Base-by-base conservation (phyloP, 2,329 filamentous ascomycete genomes). In the Plectosphaerella plurivora region DNA sequence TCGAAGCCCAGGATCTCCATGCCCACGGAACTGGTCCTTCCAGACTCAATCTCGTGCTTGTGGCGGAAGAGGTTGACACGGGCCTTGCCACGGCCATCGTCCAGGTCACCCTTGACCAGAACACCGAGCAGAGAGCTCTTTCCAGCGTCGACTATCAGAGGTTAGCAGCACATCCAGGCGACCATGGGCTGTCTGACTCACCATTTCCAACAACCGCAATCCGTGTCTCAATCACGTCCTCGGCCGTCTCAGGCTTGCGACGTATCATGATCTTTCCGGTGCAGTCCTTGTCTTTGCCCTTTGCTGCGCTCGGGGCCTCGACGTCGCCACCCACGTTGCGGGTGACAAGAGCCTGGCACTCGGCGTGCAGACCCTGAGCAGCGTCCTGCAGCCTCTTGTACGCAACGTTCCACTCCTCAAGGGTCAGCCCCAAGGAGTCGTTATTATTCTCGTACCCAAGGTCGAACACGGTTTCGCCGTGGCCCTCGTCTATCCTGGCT, bases 1-100 rank as follows among this genome's bases (percentile, higher is more conserved):
- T 97, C 91, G 61, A 97, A 99, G 2, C 94, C 94, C 87, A 97
- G 91, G 56, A 97, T 97, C 69, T 99, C 94, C 92, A 97, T 95
- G 42, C 94, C 93, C 1, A 99, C 94, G 0, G 92, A 97, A 66
- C 91, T 96, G 10, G 94, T 99, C 59, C 94, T 82, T 2, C 94
- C 94, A 46, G 89, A 94, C 71, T 99, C 94, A 41, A 97, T 88
- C 72, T 99, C 94, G 65, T 99, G 94, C 71, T 99, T 97, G 70
- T 99, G 94, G 15, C 94, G 84, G 73, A 99, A 99, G 12, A 99
- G 83, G 59, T 96, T 97, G 49, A 99, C 89, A 56, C 94, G 87
- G 45, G 94, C 93, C 68, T 89, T 93, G 12, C 94, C 94, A 65
- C 94, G 83, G 15, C 94, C 94, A 70, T 99, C 94, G 63, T 99